These are phyloP conservation scores for Phytophthora palmivora DNA, from an alignment of 352 stramenopile genomes.

Conservation along the genomic window DNA sequence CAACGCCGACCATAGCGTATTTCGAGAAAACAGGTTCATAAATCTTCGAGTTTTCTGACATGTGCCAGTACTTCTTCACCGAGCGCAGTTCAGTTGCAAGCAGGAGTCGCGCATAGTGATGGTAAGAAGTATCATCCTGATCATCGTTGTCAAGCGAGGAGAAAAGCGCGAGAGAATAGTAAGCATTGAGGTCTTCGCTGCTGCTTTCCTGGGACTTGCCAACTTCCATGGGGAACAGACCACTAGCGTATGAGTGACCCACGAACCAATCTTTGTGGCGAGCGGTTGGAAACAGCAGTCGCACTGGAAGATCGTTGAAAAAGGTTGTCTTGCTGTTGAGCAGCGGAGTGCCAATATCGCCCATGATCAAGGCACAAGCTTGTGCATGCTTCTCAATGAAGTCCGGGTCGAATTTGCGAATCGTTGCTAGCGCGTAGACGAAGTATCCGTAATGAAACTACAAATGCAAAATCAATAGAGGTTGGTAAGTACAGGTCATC, in stretches of 20 bases:
- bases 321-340: slow-evolving; percentile 54
- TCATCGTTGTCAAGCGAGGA: slow-evolving; percentile 60
- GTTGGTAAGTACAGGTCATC: slow-evolving; percentile 7
- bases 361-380: slow-evolving; percentile 65
- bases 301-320: slow-evolving; percentile 57
- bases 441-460: slow-evolving; percentile 97
- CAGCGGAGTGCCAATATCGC: slow-evolving; percentile 72
- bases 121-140: slow-evolving; percentile 50
- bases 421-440: slow-evolving; percentile 78
- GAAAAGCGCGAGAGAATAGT: slow-evolving; percentile 94
- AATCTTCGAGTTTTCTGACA: slow-evolving; percentile 76
- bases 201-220: slow-evolving; percentile 97
- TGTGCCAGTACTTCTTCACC: slow-evolving; percentile 97
- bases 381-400: slow-evolving; percentile 72
- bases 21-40: slow-evolving; percentile 79
- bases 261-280: slow-evolving; percentile 97
- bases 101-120: slow-evolving; percentile 91
- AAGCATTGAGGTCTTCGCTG: slow-evolving; percentile 96
- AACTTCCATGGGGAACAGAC: slow-evolving; percentile 94
- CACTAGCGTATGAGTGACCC: slow-evolving; percentile 96
- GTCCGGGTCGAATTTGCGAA: slow-evolving; percentile 76
- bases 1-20: slow-evolving; percentile 84
- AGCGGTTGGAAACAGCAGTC: slow-evolving; percentile 82
- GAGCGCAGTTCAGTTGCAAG: slow-evolving; percentile 93
- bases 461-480: slow-evolving; percentile 20